A percentile compares a stretch with the other conserved stretches of the same genome.
Conservation (phyloP, 257 asterid species). For the Solanum chilense region DNA sequence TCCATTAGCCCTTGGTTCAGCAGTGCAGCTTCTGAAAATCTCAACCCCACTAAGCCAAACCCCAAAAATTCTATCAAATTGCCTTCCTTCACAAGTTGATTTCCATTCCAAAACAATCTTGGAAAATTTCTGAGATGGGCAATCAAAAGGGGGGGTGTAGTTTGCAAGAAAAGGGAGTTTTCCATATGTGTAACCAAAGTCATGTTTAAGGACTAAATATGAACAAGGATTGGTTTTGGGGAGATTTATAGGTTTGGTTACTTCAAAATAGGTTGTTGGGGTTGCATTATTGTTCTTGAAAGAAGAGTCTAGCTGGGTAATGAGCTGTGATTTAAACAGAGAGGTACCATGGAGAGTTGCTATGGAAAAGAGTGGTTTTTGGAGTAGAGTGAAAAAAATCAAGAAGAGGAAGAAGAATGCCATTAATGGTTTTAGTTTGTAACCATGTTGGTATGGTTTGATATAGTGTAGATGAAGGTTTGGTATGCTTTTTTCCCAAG, state of each 20-base stretch:
- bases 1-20: constrained; percentile 46
- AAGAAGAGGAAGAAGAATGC: constrained; percentile 1
- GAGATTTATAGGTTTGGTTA: constrained; percentile 41
- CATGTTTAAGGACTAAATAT: constrained; percentile 33
- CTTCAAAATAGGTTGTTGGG: constrained; percentile 50
- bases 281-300: not conserved
- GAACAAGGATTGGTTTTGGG: constrained; percentile 42
- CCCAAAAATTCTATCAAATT: constrained; percentile 76
- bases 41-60: constrained; percentile 91
- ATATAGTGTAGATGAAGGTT: not conserved
- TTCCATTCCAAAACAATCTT: constrained; percentile 67
- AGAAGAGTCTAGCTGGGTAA: not conserved
- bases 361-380: constrained; percentile 10
- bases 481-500: not conserved
- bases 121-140: constrained; percentile 29
- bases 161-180: constrained; percentile 39
- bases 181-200: constrained; percentile 46
- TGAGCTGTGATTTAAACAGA: constrained; percentile 12
- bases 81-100: constrained; percentile 60
- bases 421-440: constrained; percentile 2
- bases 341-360: constrained; percentile 24
- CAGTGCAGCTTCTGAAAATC: constrained; percentile 75
- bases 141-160: constrained; percentile 41
- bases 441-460: not conserved
- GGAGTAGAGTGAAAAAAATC: constrained; percentile 3